These are phyloP conservation scores for Arachis hypogaea DNA, from an alignment of 306 rosid species.

Conservation along the genomic window DNA sequence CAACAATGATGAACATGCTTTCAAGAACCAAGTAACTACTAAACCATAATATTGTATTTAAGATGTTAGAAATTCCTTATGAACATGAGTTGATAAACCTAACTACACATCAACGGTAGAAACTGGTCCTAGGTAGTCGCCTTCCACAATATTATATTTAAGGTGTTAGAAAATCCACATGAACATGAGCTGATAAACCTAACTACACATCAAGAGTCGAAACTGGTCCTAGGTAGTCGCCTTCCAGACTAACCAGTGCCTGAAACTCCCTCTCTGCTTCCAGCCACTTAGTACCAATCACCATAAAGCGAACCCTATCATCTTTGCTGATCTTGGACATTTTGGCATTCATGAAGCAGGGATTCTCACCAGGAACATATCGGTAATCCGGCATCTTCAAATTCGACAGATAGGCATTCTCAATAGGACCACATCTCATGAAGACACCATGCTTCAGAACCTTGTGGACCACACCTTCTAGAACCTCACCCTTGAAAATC, in stretches of 20 bases:
- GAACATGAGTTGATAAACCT: too few relatives aligned
- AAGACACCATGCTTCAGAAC: constrained; percentile 89
- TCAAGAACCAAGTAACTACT: too few relatives aligned
- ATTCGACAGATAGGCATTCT: constrained; percentile 66
- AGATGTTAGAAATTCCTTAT: too few relatives aligned
- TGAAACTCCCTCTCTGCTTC: constrained; percentile 90
- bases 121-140: too few relatives aligned
- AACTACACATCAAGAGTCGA: constrained; percentile 45
- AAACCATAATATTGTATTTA: too few relatives aligned
- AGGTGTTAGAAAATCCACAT: too few relatives aligned
- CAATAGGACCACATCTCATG: constrained; percentile 80
- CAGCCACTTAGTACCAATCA: constrained; percentile 87
- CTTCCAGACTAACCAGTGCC: constrained; percentile 86
- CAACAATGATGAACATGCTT: too few relatives aligned
- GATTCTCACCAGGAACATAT: constrained; percentile 71
- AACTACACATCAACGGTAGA: too few relatives aligned
- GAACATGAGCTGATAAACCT: too few relatives aligned
- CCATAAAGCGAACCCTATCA: constrained; percentile 62
- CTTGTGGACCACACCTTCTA: constrained; percentile 78
- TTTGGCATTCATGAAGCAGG: constrained; percentile 65
- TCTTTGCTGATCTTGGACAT: constrained; percentile 69
- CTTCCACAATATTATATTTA: too few relatives aligned
- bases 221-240: constrained; percentile 79
- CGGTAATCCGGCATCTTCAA: constrained; percentile 76
- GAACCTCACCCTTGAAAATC: constrained; percentile 75